Conservation (phyloP, 257 asterid genomes). For the Avicennia marina region DNA sequence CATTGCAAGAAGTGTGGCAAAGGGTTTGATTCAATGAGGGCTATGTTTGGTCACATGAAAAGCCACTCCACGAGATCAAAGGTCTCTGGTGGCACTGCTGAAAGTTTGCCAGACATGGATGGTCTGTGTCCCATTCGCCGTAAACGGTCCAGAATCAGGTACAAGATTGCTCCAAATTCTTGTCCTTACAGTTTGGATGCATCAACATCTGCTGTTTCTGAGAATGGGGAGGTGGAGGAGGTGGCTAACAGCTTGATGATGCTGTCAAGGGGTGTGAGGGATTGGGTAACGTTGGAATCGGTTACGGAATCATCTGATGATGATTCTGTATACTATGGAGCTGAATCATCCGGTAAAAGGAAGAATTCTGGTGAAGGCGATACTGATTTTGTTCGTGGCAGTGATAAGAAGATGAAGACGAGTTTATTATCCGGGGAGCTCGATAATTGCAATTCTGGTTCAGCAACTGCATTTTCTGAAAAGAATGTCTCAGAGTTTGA, state of each 20-base stretch:
- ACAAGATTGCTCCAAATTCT: conserved; percentile 21
- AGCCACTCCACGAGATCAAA: conserved; percentile 58
- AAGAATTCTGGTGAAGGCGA: conserved; percentile 19
- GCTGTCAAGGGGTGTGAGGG: conserved; percentile 55
- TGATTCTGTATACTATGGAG: conserved; percentile 28
- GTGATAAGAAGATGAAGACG: neutral
- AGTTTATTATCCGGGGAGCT: conserved; percentile 12
- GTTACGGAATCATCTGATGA: conserved; percentile 21
- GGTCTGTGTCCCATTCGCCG: conserved; percentile 44
- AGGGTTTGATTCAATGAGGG: conserved; percentile 60
- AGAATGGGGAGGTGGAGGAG: conserved; percentile 37
- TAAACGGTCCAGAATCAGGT: conserved; percentile 61
- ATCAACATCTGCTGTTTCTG: conserved; percentile 24
- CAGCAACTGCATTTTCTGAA: conserved; percentile 12
- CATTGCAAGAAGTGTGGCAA: conserved; percentile 64
- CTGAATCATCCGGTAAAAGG: conserved; percentile 18
- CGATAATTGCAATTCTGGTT: conserved; percentile 10
- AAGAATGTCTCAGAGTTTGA: conserved; percentile 23
- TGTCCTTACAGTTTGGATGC: conserved; percentile 29
- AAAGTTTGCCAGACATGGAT: conserved; percentile 38
- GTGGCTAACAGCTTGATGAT: conserved; percentile 63
- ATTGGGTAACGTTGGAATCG: conserved; percentile 15
- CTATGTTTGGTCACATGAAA: conserved; percentile 90
- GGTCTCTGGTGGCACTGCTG: conserved; percentile 25
- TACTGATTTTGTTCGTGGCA: conserved; percentile 9